A percentile compares a stretch with the other conserved stretches of the same genome.
Conservation (phyloP, 1,284 basidiomycete species). For the Naganishia cerealis region DNA sequence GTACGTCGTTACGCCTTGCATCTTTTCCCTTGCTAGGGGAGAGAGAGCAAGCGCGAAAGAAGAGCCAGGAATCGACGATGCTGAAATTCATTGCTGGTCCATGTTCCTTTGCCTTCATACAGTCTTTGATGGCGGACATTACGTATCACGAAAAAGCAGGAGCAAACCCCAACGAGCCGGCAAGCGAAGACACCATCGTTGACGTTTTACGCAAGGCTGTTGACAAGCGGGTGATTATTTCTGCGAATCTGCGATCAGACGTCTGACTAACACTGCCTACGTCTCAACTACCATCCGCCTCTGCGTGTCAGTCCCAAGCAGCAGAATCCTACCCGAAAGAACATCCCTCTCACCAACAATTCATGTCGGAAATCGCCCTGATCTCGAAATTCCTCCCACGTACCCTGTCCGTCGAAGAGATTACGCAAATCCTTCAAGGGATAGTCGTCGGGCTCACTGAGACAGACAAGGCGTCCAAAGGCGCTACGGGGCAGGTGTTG, state of each 20-base stretch:
- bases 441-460: slow-evolving; percentile 28
- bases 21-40: not conserved
- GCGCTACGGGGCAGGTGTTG: slow-evolving; percentile 32
- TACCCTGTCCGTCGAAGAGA: slow-evolving; percentile 20
- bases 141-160: slow-evolving; percentile 33
- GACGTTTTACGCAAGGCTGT: slow-evolving; percentile 33
- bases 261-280: not conserved
- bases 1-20: slow-evolving; percentile 13
- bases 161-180: slow-evolving; percentile 32
- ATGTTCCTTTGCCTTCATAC: not conserved
- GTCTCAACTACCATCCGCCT: not conserved
- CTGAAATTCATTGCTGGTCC: too few relatives aligned
- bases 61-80: not conserved
- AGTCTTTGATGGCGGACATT: slow-evolving; percentile 34
- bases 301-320: slow-evolving; percentile 29
- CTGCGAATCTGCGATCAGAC: not conserved
- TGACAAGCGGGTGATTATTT: slow-evolving; percentile 32
- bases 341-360: slow-evolving; percentile 27
- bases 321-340: slow-evolving; percentile 27
- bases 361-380: slow-evolving; percentile 30
- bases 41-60: not conserved
- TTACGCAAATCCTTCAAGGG: slow-evolving; percentile 24
- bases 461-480: slow-evolving; percentile 20
- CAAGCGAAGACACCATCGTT: slow-evolving; percentile 33
- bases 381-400: slow-evolving; percentile 33